Conservation (phyloP, 208 protist genomes). For the Kentomonas sorsogonicus region DNA sequence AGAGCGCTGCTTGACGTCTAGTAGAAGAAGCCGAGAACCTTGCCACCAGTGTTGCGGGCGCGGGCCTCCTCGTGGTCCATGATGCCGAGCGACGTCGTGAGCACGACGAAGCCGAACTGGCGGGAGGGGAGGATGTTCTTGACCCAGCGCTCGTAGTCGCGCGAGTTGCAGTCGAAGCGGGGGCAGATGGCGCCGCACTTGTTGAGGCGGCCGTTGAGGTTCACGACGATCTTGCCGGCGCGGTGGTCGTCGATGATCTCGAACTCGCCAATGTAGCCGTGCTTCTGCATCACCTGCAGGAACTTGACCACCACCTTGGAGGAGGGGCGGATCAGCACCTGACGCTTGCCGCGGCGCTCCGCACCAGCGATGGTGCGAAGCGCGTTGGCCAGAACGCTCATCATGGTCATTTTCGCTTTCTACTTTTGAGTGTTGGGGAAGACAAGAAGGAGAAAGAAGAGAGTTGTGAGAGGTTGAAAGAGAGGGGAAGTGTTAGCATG, state of each 20-base stretch:
- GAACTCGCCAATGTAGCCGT: conserved; percentile 99
- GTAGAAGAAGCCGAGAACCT: conserved; percentile 96
- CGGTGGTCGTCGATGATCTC: conserved; percentile 99
- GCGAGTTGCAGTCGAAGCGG: conserved; percentile 95
- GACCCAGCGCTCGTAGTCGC: conserved; percentile 98
- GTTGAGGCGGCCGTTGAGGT: conserved; percentile 99
- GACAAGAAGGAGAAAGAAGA: background rate
- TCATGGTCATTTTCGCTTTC: conserved; percentile 96
- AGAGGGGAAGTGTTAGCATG: too few relatives aligned
- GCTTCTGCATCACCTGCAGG: conserved; percentile 99
- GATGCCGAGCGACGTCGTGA: conserved; percentile 99
- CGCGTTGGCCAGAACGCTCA: conserved; percentile 98
- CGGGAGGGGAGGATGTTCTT: conserved; percentile 99
- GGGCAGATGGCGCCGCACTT: conserved; percentile 99
- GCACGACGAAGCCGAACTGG: conserved; percentile 99
- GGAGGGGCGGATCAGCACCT: conserved; percentile 98
- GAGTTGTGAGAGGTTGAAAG: too few relatives aligned
- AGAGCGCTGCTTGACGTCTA: too few relatives aligned
- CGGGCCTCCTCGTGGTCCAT: conserved; percentile 99
- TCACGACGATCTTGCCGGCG: conserved; percentile 99
- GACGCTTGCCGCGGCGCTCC: conserved; percentile 98
- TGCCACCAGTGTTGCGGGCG: conserved; percentile 98
- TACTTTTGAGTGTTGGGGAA: conserved; percentile 2
- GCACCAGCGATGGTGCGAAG: conserved; percentile 99
- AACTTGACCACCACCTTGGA: conserved; percentile 99